Evolutionary conservation across 768 basidiomycete species (phyloP).

Genomic region (Lactarius sanguifluus): DNA sequence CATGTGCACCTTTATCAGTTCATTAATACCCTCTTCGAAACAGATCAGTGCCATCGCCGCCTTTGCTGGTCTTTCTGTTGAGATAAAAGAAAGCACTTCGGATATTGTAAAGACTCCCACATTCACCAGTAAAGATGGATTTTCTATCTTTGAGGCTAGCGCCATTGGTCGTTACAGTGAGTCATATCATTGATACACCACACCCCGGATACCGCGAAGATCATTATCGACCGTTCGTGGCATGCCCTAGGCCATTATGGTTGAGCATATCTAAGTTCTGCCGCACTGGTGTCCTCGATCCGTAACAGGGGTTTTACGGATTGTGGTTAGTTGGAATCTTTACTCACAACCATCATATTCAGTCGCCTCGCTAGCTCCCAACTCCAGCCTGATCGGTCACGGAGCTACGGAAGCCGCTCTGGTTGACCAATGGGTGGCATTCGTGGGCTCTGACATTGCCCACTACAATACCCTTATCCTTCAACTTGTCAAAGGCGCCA

Average conservation of each 20-base stretch:
- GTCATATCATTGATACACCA: constrained; percentile 39
- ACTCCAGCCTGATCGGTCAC: constrained; percentile 73
- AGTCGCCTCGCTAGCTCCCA: constrained; percentile 80
- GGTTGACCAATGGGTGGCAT: constrained; percentile 83
- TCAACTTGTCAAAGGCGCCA: constrained; percentile 44
- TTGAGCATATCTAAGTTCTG: not conserved
- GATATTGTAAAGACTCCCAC: constrained; percentile 83
- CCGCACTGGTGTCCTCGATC: not conserved
- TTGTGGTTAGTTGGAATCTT: constrained; percentile 18
- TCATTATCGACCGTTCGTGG: not conserved
- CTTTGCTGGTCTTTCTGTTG: constrained; percentile 55
- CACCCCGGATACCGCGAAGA: constrained; percentile 7
- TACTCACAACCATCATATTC: constrained; percentile 26
- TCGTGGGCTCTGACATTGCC: constrained; percentile 66
- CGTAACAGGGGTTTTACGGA: not conserved
- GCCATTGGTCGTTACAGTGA: constrained; percentile 89
- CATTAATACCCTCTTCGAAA: not conserved
- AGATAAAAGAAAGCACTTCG: constrained; percentile 52
- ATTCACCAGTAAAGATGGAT: constrained; percentile 72
- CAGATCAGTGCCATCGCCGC: constrained; percentile 61
- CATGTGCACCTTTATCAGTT: not conserved
- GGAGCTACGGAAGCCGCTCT: constrained; percentile 65
- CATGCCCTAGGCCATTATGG: not conserved
- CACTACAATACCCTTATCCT: constrained; percentile 39
- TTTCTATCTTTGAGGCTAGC: constrained; percentile 71